Percentiles rank a stretch among this genome's conserved stretches.
Evolutionary conservation across 441 rosid species (phyloP).

Genomic region (Corymbia citriodora): DNA sequence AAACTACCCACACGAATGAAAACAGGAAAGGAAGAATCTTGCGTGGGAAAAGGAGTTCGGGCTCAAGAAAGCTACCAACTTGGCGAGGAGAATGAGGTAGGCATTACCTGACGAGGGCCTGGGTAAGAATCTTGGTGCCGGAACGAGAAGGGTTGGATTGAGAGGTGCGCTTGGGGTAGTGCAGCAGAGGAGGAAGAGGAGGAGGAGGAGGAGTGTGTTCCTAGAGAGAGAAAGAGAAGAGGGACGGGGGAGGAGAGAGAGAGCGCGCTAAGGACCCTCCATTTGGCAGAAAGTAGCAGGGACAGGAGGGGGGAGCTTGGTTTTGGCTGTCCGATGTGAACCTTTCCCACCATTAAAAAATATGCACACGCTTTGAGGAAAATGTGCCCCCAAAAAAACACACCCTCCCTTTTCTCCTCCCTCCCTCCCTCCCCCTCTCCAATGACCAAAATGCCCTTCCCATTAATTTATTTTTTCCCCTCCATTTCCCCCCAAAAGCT

Average conservation of each 20-base stretch:
- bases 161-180: conserved; percentile 1
- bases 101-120: conserved; percentile 12
- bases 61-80: not conserved
- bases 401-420: not conserved
- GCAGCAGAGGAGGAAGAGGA: conserved; percentile 10
- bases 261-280: conserved; percentile 62
- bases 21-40: not conserved
- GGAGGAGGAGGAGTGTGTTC: conserved; percentile 7
- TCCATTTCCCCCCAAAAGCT: not conserved
- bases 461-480: not conserved
- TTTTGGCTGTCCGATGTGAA: conserved; percentile 44
- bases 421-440: not conserved
- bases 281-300: conserved; percentile 44
- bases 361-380: not conserved
- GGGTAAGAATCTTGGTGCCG: not conserved
- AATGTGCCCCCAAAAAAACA: not conserved
- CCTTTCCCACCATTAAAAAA: not conserved
- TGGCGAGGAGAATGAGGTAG: not conserved
- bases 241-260: conserved; percentile 5
- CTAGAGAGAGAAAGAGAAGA: conserved; percentile 1
- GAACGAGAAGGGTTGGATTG: not conserved
- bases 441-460: not conserved
- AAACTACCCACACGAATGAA: not conserved
- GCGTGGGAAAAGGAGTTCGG: not conserved
- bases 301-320: conserved; percentile 2